These are phyloP conservation scores for Marvania coccoides DNA, from an alignment of 139 green algal species.

Conservation along the genomic window DNA sequence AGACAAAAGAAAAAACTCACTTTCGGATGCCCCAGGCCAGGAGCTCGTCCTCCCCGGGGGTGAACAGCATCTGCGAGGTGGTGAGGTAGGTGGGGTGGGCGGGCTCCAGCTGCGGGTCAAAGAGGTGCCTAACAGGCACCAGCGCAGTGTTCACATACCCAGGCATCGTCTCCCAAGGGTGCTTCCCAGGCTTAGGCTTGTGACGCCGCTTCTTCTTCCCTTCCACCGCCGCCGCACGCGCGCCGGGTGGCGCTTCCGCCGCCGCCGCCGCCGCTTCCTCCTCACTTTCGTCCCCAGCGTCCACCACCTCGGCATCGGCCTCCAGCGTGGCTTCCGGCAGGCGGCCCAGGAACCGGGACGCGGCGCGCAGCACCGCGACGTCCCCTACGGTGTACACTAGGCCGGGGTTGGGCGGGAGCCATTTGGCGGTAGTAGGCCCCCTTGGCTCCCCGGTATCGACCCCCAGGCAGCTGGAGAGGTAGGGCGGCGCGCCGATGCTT, in stretches of 20 bases:
- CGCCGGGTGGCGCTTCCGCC: neutral
- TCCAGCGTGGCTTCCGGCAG: neutral
- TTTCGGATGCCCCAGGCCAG: slow-evolving; percentile 25
- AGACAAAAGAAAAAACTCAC: too few relatives aligned
- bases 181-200: neutral
- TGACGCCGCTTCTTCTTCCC: neutral
- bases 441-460: neutral
- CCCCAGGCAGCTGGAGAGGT: slow-evolving; percentile 6
- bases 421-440: neutral
- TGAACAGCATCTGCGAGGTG: slow-evolving; percentile 16
- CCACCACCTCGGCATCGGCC: neutral
- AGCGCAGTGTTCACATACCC: neutral
- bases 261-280: neutral
- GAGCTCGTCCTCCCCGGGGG: slow-evolving; percentile 22
- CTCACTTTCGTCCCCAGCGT: neutral
- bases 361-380: slow-evolving; percentile 12
- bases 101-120: slow-evolving; percentile 1
- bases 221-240: neutral
- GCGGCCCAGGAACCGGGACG: neutral
- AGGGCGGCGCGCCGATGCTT: slow-evolving; percentile 5
- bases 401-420: neutral
- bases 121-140: neutral
- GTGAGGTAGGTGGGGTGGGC: neutral
- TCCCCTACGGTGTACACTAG: slow-evolving; percentile 11
- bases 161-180: slow-evolving; percentile 19